Evolutionary conservation across 73 alveolate species (phyloP).

Genomic region (Breviolum minutum): DNA sequence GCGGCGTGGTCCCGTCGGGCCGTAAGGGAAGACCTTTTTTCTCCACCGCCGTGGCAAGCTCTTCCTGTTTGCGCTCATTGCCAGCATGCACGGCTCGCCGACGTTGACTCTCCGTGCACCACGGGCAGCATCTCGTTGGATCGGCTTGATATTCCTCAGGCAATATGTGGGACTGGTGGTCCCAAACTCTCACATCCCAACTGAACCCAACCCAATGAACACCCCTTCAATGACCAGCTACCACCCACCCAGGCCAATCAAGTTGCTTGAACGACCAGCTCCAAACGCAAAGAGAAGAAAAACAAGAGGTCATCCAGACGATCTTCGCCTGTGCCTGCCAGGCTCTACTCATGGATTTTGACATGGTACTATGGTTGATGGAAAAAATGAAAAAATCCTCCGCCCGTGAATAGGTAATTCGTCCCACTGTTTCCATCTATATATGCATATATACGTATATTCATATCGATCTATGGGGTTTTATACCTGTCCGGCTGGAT

Average conservation of each 20-base stretch:
- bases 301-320: constrained; percentile 32
- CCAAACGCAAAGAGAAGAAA: constrained; percentile 65
- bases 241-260: not conserved
- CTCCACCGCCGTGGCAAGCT: not conserved
- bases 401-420: too few relatives aligned
- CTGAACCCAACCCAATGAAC: not conserved
- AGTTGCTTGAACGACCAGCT: constrained; percentile 34
- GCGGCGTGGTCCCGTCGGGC: not conserved
- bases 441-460: too few relatives aligned
- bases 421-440: too few relatives aligned
- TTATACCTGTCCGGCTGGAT: too few relatives aligned
- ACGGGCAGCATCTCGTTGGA: constrained; percentile 59
- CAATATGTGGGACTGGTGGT: not conserved
- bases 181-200: not conserved
- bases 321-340: not conserved
- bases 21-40: not conserved
- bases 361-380: too few relatives aligned
- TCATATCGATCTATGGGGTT: too few relatives aligned
- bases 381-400: too few relatives aligned
- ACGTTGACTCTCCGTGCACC: constrained; percentile 79
- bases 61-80: constrained; percentile 35
- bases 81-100: constrained; percentile 67
- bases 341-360: too few relatives aligned
- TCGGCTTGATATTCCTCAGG: constrained; percentile 36
- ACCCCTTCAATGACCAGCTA: not conserved